These are phyloP conservation scores for Euphorbia pulcherrima DNA, from an alignment of 345 rosid genomes.

Conservation along the genomic window DNA sequence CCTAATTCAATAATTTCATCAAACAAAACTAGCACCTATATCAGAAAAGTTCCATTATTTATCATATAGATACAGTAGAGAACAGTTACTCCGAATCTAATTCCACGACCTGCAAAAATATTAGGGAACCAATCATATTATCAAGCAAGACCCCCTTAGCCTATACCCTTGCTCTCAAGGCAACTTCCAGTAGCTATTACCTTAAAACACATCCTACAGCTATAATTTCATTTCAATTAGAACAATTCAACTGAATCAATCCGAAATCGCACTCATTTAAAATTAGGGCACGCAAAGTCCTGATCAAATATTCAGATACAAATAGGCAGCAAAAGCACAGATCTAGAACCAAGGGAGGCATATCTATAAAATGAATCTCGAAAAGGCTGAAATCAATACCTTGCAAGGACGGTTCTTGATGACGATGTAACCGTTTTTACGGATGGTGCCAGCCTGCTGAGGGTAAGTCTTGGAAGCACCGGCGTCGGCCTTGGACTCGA, in stretches of 20 bases:
- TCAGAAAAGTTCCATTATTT: not conserved
- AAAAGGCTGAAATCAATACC: constrained; percentile 1
- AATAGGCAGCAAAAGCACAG: not conserved
- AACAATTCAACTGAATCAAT: not conserved
- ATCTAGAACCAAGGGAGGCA: not conserved
- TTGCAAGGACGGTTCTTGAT: constrained; percentile 34
- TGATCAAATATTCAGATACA: not conserved
- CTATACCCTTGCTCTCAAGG: too few relatives aligned
- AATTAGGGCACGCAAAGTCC: not conserved
- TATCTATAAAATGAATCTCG: not conserved
- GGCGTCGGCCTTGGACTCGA: constrained; percentile 37
- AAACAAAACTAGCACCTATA: not conserved
- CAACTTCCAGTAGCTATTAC: too few relatives aligned
- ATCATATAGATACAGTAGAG: too few relatives aligned
- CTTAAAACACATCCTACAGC: too few relatives aligned
- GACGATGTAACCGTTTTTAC: constrained; percentile 33
- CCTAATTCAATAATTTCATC: not conserved
- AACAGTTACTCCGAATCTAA: too few relatives aligned
- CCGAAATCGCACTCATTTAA: not conserved
- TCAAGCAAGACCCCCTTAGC: too few relatives aligned
- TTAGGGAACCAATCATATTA: too few relatives aligned
- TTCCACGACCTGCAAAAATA: too few relatives aligned
- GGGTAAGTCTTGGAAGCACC: constrained; percentile 35
- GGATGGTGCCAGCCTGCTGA: constrained; percentile 35
- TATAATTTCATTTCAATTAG: too few relatives aligned